phyloP scores from a whole-genome alignment of 495 filamentous ascomycete species.

The Sordaria brevicollis region DNA sequence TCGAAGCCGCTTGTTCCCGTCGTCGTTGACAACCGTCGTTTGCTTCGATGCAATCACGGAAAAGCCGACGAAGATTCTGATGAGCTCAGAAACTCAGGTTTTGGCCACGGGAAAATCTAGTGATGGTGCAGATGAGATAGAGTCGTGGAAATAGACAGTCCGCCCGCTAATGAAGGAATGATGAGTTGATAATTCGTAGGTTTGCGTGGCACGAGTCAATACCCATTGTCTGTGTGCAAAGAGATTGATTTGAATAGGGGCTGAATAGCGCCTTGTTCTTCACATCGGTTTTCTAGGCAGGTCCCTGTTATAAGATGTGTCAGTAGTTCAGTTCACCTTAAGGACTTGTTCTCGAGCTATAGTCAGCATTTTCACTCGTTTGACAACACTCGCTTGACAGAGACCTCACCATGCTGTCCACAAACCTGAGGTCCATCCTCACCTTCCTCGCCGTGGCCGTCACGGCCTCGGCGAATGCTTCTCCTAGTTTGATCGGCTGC shows the following conservation, averaged over 20 bases:
- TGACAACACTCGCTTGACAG: background rate
- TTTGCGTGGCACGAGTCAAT: background rate
- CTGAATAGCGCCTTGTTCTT: background rate
- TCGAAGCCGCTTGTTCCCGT: background rate
- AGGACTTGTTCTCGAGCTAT: background rate
- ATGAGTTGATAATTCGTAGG: background rate
- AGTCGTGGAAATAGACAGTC: background rate
- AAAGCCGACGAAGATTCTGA: background rate
- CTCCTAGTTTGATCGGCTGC: background rate
- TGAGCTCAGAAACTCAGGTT: too few species aligned
- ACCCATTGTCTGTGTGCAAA: background rate
- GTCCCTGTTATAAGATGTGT: background rate
- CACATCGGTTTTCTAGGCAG: background rate
- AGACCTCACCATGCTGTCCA: background rate
- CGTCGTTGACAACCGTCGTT: background rate
- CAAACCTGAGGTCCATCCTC: background rate
- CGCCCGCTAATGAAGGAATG: background rate
- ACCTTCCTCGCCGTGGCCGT: background rate
- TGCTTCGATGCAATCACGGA: background rate
- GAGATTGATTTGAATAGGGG: background rate
- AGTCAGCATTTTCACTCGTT: background rate
- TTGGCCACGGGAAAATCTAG: too few species aligned
- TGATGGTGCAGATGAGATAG: background rate
- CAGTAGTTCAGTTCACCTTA: background rate
- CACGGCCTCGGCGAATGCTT: background rate